Evolutionary conservation across 2,329 filamentous ascomycete species (phyloP), one percentile per base, ranked within the genome.

Genomic region (Hypoxylon sp.): DNA sequence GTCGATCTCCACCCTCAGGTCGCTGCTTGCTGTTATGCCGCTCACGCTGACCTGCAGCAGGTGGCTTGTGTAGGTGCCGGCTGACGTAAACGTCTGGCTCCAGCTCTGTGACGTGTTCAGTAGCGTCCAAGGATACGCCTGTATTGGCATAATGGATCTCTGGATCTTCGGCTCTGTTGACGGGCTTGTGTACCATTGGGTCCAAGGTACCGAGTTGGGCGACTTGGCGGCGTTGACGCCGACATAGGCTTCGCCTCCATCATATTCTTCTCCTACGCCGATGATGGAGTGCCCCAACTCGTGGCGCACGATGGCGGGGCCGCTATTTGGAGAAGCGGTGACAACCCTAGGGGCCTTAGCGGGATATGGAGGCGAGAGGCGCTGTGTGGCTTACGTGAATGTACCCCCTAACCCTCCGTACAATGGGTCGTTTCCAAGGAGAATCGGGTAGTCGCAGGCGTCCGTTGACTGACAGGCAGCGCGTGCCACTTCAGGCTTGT

Each of bases 271-370:
- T 13, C 76, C 76, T 5, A 77, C 75, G 24, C 75, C 75, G 47
- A 75, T 77, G 31, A 77, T 76, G 17, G 76, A 77, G 44, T 77
- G 76, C n/a, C 76, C 76, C 10, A 77, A 70, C 65, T 77, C 76
- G 48, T 77, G 76, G 46, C 76, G 76, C 21, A 77, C 70, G 24
- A 77, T 71, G 1, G 72, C 75, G 2, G 76, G 73, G 6, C 75
- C 76, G 35, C 75, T 77, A 46, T 59, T 63, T 10, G 72, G 72
- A 6, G 76, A 77, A 8, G 75, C 67, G 1, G 76, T 77, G 6
- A 73, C 70, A 52, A 76, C 74, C n/a, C 74, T 77, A 4, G 6
- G n/a, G 7, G 8, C 31, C 19, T 62, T 19, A 69, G 56, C 31
- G 47, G 57, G 0, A 31, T 7, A 7, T n/a, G 6, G 37, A 35